Evolutionary conservation across 164 flowering plant species (phyloP).

Genomic region (Macadamia integrifolia): DNA sequence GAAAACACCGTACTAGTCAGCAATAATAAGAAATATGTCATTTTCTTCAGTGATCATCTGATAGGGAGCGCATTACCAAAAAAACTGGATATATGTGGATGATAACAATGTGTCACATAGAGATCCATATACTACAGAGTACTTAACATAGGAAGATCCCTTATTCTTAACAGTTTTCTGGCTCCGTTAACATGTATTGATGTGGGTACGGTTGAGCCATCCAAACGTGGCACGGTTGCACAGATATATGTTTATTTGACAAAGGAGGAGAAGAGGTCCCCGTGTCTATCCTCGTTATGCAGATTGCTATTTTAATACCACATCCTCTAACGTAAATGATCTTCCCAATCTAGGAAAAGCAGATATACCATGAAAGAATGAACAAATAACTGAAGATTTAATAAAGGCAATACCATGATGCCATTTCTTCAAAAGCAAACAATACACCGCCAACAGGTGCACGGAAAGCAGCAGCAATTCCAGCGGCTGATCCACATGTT

Average conservation of each 20-base stretch:
- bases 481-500: conserved; percentile 93
- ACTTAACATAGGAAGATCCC: neutral
- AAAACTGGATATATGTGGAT: neutral
- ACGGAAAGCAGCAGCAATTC: conserved; percentile 91
- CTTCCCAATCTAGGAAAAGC: no score
- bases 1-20: neutral
- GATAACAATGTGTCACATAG: neutral
- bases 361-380: neutral
- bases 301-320: no score
- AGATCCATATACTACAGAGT: neutral
- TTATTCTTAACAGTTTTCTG: no score
- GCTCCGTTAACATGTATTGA: no score
- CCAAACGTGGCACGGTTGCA: no score
- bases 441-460: conserved; percentile 95
- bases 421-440: conserved; percentile 88
- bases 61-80: neutral
- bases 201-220: no score
- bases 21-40: neutral
- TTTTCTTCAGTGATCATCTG: neutral
- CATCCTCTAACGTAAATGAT: no score
- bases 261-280: no score
- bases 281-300: no score
- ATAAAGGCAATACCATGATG: conserved; percentile 64
- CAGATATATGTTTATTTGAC: no score
- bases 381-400: neutral